A percentile compares a stretch with the other conserved stretches of the same genome.
Evolutionary conservation across 345 rosid genomes (phyloP).

Genomic region (Moricandia arvensis): DNA sequence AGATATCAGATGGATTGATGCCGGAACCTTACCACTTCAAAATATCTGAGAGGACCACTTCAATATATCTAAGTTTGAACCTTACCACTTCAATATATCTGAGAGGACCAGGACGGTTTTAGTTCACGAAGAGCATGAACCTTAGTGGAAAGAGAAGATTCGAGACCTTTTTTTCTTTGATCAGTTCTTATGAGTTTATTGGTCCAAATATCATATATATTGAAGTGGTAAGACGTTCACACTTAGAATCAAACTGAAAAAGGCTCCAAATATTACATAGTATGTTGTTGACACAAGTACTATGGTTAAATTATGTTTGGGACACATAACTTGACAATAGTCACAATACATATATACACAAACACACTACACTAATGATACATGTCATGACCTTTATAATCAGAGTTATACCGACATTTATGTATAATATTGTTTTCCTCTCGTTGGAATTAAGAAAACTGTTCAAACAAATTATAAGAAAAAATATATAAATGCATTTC

Average conservation of each 20-base stretch:
- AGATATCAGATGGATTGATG: conserved; percentile 52
- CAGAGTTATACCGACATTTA: neutral
- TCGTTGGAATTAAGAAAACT: neutral
- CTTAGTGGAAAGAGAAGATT: conserved; percentile 14
- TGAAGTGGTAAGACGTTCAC: neutral
- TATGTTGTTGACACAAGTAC: neutral
- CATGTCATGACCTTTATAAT: neutral
- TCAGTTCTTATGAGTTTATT: neutral
- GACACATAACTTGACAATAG: neutral
- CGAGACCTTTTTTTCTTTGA: neutral
- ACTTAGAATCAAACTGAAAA: neutral
- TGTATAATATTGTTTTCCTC: neutral
- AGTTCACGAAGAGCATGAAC: conserved; percentile 44
- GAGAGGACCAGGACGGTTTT: conserved; percentile 18
- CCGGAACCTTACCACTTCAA: no score
- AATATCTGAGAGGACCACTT: conserved; percentile 29
- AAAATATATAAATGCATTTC: neutral
- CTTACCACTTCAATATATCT: no score
- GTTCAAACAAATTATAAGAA: neutral
- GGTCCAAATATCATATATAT: neutral
- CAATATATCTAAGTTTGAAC: no score
- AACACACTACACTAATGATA: neutral
- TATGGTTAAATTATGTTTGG: neutral
- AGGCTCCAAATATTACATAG: neutral
- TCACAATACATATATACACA: neutral